Percentiles rank a stretch among this genome's conserved stretches.
phyloP scores from a whole-genome alignment of 768 basidiomycete species.

The Ramaria sp. region DNA sequence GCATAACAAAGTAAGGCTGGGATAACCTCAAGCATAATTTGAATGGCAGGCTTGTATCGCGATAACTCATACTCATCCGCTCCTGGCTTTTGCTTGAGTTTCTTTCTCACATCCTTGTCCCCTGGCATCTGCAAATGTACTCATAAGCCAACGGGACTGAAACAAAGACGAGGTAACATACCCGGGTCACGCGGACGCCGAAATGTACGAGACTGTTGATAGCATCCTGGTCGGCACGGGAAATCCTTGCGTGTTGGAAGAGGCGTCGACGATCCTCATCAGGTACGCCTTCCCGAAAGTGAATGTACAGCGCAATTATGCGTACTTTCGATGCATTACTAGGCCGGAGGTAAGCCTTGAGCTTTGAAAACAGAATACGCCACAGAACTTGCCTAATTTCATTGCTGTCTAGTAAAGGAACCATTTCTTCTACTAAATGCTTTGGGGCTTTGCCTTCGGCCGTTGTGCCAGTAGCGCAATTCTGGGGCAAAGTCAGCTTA shows the following conservation, averaged over 20 bases:
- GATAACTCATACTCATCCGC: slow-evolving; percentile 96
- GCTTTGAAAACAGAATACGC: background rate
- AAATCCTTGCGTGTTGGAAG: slow-evolving; percentile 89
- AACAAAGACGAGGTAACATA: slow-evolving; percentile 24
- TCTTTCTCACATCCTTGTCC: slow-evolving; percentile 69
- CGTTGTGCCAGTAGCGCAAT: slow-evolving; percentile 87
- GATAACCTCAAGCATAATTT: slow-evolving; percentile 70
- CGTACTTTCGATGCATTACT: slow-evolving; percentile 92
- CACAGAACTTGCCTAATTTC: slow-evolving; percentile 57
- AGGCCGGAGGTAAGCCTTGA: slow-evolving; percentile 6
- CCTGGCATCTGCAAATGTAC: slow-evolving; percentile 41
- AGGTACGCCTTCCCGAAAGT: slow-evolving; percentile 93
- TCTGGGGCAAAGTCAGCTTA: slow-evolving; percentile 34
- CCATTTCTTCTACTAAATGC: slow-evolving; percentile 95
- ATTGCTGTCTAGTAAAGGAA: slow-evolving; percentile 82
- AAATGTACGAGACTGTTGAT: slow-evolving; percentile 77
- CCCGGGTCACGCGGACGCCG: slow-evolving; percentile 77
- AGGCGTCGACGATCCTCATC: slow-evolving; percentile 91
- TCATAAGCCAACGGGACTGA: background rate
- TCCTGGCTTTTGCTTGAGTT: slow-evolving; percentile 62
- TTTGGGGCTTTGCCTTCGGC: slow-evolving; percentile 93
- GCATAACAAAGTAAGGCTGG: background rate
- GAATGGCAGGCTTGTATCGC: slow-evolving; percentile 78
- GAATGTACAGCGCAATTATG: slow-evolving; percentile 90
- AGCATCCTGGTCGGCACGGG: slow-evolving; percentile 85